Percentiles rank a stretch among this genome's conserved stretches.
These are phyloP conservation scores for Trichoderma breve DNA, from an alignment of 2,329 filamentous ascomycete genomes.

Conservation along the genomic window DNA sequence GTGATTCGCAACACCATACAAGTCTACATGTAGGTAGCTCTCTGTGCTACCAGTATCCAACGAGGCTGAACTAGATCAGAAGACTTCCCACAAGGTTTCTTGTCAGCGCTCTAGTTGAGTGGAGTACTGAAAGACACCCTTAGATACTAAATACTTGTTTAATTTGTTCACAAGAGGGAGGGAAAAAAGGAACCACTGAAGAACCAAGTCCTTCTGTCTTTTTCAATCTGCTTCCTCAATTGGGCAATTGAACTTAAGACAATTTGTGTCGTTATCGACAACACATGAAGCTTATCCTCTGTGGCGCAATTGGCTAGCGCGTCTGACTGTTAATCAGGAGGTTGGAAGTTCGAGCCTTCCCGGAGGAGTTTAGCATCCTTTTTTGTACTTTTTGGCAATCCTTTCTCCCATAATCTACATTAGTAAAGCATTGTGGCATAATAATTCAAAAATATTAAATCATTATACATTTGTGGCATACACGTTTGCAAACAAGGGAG, in stretches of 20 bases:
- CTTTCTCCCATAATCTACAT: neutral
- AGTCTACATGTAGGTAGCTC: neutral
- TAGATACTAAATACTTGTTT: neutral
- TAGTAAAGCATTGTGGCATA: too few relatives aligned
- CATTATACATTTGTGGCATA: neutral
- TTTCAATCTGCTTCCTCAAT: neutral
- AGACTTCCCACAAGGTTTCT: neutral
- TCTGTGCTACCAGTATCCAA: neutral
- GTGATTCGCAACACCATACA: neutral
- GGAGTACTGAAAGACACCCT: neutral
- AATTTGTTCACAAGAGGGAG: neutral
- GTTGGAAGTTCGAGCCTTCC: constrained; percentile 25
- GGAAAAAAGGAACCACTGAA: neutral
- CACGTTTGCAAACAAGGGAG: neutral
- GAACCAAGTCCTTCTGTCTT: neutral
- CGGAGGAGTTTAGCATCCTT: constrained; percentile 15
- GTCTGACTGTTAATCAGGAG: constrained; percentile 53
- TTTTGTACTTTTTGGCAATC: neutral
- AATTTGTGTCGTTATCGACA: neutral
- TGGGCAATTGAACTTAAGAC: neutral
- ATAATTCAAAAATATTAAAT: neutral
- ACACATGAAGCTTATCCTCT: constrained; percentile 22
- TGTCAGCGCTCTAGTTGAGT: neutral
- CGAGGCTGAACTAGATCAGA: neutral
- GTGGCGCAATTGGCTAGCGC: constrained; percentile 58